These are phyloP conservation scores for Tricholoma sp. DNA, from an alignment of 768 basidiomycete species.

Conservation along the genomic window DNA sequence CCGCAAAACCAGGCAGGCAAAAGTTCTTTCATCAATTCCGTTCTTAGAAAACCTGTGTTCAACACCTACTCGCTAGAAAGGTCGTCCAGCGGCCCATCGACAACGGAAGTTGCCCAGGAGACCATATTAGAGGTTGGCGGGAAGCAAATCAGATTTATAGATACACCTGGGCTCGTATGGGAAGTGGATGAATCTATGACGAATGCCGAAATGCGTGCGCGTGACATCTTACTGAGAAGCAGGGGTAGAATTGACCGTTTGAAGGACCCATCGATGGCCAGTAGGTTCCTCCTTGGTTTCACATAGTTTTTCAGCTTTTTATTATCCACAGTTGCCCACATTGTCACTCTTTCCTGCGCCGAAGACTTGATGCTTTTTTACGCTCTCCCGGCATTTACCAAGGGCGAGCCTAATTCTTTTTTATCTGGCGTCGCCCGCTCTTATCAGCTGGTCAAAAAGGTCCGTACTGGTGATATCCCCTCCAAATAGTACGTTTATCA, in stretches of 20 bases:
- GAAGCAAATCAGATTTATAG: constrained; percentile 60
- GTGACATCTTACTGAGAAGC: constrained; percentile 74
- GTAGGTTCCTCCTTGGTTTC: constrained; percentile 35
- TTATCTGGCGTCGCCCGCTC: constrained; percentile 72
- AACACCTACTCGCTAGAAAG: constrained; percentile 54
- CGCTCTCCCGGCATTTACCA: constrained; percentile 71
- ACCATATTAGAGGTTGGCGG: constrained; percentile 45
- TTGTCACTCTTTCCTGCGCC: constrained; percentile 60
- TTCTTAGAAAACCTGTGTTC: constrained; percentile 46
- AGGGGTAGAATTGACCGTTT: constrained; percentile 80
- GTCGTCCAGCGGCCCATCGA: constrained; percentile 60
- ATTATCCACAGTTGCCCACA: constrained; percentile 48
- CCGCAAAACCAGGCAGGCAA: constrained; percentile 62
- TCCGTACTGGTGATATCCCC: constrained; percentile 21
- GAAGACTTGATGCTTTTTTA: constrained; percentile 92
- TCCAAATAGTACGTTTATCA: constrained; percentile 1
- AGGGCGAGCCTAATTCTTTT: constrained; percentile 67
- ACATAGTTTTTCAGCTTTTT: background rate
- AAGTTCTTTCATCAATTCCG: constrained; percentile 78
- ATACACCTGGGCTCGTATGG: constrained; percentile 84
- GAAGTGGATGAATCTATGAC: constrained; percentile 33
- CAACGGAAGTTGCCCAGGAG: constrained; percentile 65
- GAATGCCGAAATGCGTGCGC: constrained; percentile 39
- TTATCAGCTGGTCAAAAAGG: constrained; percentile 74
- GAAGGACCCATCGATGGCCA: constrained; percentile 69